Base-by-base conservation (phyloP, 2,329 filamentous ascomycete genomes). In the Fonsecaea pugnacius region DNA sequence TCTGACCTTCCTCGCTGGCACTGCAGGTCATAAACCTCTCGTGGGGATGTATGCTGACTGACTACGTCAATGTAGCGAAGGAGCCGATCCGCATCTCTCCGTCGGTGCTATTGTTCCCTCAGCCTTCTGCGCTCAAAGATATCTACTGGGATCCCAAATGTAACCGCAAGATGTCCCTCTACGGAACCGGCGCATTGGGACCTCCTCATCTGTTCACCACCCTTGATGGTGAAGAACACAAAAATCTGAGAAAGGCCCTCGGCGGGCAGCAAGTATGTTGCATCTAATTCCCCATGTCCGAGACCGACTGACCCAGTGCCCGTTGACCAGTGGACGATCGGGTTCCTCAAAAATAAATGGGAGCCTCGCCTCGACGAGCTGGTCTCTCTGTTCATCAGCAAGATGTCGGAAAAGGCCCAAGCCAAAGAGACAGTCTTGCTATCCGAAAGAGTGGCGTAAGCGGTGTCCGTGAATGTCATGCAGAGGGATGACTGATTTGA, bases 81-180 rank as follows among this genome's bases (percentile, higher is more conserved):
- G 27, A 16, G 16, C 53, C 53, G 16, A 56, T 56, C 21, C 53
- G 53, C 24, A 56, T 56, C 35, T 21, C 53, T 16, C 53, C 53
- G 14, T 18, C 33, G 10, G 35, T 56, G 53, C 30, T 56, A n/a
- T 35, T 56, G 32, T 56, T 56, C 12, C 32, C 53, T 8, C 18
- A 40, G 16, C 53, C 53, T 9, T 56, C 53, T 14, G 16, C 53
- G 1, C 36, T 56, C 30, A 56, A 56, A 16, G 53, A 56, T 18
- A 56, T 56, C 40, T 56, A 56, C 33, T 56, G 53, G 53, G 53
- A 56, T 21, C 53, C 53, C 7, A 56, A 56, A 27, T 36, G 32
- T 33, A 56, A 56, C 53, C 40, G 33, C 2, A 56, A 56, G 21
- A 35, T 36, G 32, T 33, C 30, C 4, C 53, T 56, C 3, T 56